Base-by-base conservation (phyloP, 306 rosid genomes). In the Nissolia schottii region DNA sequence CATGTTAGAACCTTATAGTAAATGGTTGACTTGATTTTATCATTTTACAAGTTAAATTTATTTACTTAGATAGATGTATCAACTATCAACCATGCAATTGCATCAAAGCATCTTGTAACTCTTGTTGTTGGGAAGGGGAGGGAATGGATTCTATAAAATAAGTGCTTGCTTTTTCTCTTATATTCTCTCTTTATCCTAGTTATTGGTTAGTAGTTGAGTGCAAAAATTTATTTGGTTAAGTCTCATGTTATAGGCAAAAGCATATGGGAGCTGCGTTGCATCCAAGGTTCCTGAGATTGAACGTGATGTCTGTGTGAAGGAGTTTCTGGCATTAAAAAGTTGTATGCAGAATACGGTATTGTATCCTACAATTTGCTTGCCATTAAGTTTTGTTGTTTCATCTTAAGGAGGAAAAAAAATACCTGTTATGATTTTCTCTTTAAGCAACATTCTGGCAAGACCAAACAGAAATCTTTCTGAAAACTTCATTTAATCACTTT, bases 241-340 rank as follows among this genome's bases (percentile, higher is more conserved):
- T 74, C 56, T 62, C 65, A 74, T 35, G 56, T 61, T 10, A 59
- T 76, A 91, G 98, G 96, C 87, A n/a, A 91, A 79, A 82, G 90
- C 87, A 37, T 94, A 94, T 9, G 97, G 98, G 58, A 79, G 87
- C 58, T 94, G 98, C 81, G 88, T 91, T 75, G 96, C 96, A 38
- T 87, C 89, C 6, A 94, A 91, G 82, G 91, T 94, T 86, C 99
- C 99, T 48, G 87, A 91, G 71, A 86, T 94, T 82, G 99, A 94
- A 69, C 90, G 71, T 35, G 92, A 91, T 76, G 77, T 91, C 79
- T 94, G 97, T 80, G 75, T 78, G 54, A 89, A 91, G 80, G 99
- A 94, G 82, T 91, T 94, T 88, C 61, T 87, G 31, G 90, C 83
- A 68, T 86, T 91, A 38, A 89, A 94, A 78, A 79, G 76, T 85